These are phyloP conservation scores for Camelina laxa DNA, from an alignment of 345 rosid genomes.

Conservation along the genomic window DNA sequence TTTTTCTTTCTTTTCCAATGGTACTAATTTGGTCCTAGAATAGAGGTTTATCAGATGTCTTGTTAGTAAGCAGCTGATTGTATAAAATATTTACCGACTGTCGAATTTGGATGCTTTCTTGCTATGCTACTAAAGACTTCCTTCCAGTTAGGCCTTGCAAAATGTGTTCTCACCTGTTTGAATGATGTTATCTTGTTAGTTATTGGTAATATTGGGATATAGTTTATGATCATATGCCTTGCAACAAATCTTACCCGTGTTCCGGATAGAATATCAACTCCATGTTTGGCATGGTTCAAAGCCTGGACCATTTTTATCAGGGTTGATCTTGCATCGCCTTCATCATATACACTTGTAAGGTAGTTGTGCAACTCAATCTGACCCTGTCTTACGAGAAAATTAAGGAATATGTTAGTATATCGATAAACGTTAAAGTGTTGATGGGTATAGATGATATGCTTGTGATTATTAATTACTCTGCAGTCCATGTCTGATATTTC, in stretches of 20 bases:
- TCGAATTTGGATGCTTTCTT: constrained; percentile 80
- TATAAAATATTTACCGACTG: constrained; percentile 60
- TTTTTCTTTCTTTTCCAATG: neutral
- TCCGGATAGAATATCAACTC: constrained; percentile 94
- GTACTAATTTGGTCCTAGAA: constrained; percentile 3
- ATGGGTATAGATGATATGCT: constrained; percentile 5
- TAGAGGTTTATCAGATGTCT: neutral
- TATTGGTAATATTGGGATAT: constrained; percentile 3
- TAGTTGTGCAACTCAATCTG: constrained; percentile 95
- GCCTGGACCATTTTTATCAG: constrained; percentile 98
- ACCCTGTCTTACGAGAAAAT: constrained; percentile 55
- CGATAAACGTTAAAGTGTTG: neutral
- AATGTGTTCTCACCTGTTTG: constrained; percentile 89
- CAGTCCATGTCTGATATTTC: constrained; percentile 90
- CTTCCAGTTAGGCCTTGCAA: constrained; percentile 96
- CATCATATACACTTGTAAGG: constrained; percentile 97
- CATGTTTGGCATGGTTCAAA: constrained; percentile 92
- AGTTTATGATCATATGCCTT: neutral
- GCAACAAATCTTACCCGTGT: constrained; percentile 64
- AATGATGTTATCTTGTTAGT: constrained; percentile 25
- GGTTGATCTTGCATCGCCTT: constrained; percentile 97
- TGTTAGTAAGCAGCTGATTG: constrained; percentile 14
- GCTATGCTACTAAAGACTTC: constrained; percentile 84
- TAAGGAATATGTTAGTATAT: constrained; percentile 16
- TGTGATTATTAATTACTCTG: constrained; percentile 63